Evolutionary conservation across 768 basidiomycete genomes (phyloP).

Genomic region (Royoungia palumana): DNA sequence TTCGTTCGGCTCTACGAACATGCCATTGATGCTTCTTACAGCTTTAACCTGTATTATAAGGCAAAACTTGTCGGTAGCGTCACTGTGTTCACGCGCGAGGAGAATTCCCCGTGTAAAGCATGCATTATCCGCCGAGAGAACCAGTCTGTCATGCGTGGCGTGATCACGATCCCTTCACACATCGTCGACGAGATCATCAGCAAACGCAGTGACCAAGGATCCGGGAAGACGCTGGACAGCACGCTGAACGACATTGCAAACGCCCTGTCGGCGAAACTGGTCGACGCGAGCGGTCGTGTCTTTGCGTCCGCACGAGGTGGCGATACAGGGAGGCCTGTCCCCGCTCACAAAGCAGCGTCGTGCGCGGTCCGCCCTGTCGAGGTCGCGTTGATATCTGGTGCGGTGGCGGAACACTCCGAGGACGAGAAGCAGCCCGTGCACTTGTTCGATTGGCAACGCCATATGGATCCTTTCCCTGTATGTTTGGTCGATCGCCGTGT

Average conservation of each 20-base stretch:
- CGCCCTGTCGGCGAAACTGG: slow-evolving; percentile 16
- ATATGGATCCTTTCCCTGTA: no score
- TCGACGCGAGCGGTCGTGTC: slow-evolving; percentile 10
- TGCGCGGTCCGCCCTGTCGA: no score
- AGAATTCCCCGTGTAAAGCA: slow-evolving; percentile 24
- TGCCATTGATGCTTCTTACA: slow-evolving; percentile 21
- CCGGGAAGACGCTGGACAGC: slow-evolving; percentile 10
- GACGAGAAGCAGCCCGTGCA: no score
- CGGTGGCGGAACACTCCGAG: no score
- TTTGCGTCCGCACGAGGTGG: slow-evolving; percentile 19
- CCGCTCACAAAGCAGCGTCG: no score
- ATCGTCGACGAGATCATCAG: slow-evolving; percentile 23
- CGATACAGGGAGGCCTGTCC: no score
- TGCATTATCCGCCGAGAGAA: slow-evolving; percentile 19
- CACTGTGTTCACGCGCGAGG: slow-evolving; percentile 24
- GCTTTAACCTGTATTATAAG: slow-evolving; percentile 20
- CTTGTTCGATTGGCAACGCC: no score
- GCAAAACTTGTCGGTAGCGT: slow-evolving; percentile 17
- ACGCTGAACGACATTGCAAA: slow-evolving; percentile 10
- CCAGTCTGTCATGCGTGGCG: slow-evolving; percentile 19
- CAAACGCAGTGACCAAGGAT: neutral
- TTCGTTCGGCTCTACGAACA: slow-evolving; percentile 25
- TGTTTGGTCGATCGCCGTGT: no score
- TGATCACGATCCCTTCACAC: slow-evolving; percentile 21
- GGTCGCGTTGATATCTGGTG: no score